Evolutionary conservation across 305 asterid genomes (phyloP), one percentile per base, ranked within the genome.

Genomic region (Fraxinus floribunda): DNA sequence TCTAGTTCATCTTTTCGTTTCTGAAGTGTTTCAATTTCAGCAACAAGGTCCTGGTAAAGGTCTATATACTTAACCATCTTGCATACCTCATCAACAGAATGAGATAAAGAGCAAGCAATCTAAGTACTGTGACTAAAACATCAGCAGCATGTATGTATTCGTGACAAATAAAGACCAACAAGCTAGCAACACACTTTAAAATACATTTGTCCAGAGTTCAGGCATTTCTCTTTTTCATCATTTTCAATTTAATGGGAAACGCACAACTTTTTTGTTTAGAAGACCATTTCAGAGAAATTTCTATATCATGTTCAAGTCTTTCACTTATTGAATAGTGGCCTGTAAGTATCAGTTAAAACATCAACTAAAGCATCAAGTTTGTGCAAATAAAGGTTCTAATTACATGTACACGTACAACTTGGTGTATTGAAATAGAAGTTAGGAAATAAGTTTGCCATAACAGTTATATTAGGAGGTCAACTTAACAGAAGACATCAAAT

Each of bases 1-100:
- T 95, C 99, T 78, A 95, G 93, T 76, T 91, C 93, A 34, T 85
- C 88, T 85, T 89, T 93, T 88, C 89, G 91, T 86, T 52, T 84
- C 78, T 91, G 90, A 81, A 94, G 97, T 78, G 83, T 86, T 80
- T 84, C 88, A 87, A 92, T 90, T 87, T 95, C 98, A 85, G 79
- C 87, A 74, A 75, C 76, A 83, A 93, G 80, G 26, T 94, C 99
- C 99, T 95, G 88, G 77, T 86, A 88, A 87, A 88, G 77, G 83
- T 71, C 75, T 70, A 78, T 49, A 78, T 55, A 82, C 80, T 83
- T 80, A 85, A 79, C 75, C 79, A 81, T 86, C 87, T 46, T 44
- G 38, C 73, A 82, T 66, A 79, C 62, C 74, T 81, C 80, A 77
- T 76, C 46, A 84, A 71, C 82, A 80, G 49, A 66, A 74, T 75